Percentiles rank a stretch among this genome's conserved stretches.
These are phyloP conservation scores for Stemphylium vesicarium DNA, from an alignment of 2,329 filamentous ascomycete genomes.

Conservation along the genomic window DNA sequence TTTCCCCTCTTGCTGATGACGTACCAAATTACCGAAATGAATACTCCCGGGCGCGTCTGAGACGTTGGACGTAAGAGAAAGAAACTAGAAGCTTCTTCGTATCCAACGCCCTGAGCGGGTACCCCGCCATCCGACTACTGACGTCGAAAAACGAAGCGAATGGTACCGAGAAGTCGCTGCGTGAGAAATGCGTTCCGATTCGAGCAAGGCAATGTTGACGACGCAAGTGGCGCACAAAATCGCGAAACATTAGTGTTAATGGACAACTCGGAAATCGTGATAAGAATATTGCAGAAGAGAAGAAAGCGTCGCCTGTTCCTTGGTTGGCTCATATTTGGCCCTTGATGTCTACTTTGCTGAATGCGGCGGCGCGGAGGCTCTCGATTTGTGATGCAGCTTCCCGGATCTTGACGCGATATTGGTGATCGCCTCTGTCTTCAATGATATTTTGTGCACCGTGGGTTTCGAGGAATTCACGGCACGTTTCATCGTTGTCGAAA, in stretches of 20 bases:
- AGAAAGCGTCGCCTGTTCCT: conserved; percentile 12
- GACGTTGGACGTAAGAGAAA: conserved; percentile 36
- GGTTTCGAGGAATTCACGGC: conserved; percentile 87
- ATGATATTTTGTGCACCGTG: conserved; percentile 77
- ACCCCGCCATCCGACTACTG: conserved; percentile 40
- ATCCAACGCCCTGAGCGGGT: conserved; percentile 41
- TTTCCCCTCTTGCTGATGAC: conserved; percentile 22
- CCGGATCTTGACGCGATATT: conserved; percentile 62
- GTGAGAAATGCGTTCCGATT: conserved; percentile 19
- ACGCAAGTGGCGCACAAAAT: conserved; percentile 32
- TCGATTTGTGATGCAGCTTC: conserved; percentile 72
- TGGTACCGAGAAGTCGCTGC: conserved; percentile 32
- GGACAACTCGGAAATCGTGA: conserved; percentile 15
- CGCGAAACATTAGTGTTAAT: conserved; percentile 21
- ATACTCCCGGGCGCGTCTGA: conserved; percentile 21
- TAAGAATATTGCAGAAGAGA: conserved; percentile 9
- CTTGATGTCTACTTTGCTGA: conserved; percentile 93
- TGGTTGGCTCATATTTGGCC: conserved; percentile 78
- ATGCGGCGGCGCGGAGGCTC: conserved; percentile 72
- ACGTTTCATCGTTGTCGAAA: conserved; percentile 91
- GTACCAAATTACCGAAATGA: conserved; percentile 23
- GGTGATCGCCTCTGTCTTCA: conserved; percentile 70
- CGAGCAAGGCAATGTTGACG: neutral
- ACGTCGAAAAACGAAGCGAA: conserved; percentile 31
- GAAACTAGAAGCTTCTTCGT: conserved; percentile 39